Percentiles rank a stretch among this genome's conserved stretches.
Conservation (phyloP, 1,284 basidiomycete genomes). For the Sporisorium graminicola region DNA sequence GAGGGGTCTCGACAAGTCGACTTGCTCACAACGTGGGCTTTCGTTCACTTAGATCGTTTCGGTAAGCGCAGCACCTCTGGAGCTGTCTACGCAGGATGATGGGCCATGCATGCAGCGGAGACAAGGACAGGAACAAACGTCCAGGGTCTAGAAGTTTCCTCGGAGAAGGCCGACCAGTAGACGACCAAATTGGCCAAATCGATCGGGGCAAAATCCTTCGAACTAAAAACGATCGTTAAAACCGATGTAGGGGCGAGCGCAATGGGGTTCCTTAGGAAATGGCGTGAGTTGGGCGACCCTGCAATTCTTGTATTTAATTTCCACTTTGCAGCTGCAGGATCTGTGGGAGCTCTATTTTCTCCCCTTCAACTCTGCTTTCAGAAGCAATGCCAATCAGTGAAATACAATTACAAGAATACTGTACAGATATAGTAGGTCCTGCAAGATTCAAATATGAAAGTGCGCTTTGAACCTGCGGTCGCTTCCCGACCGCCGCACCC, state of each 20-base stretch:
- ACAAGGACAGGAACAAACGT: neutral
- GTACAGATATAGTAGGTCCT: no score
- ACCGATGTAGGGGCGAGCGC: neutral
- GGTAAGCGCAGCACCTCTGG: no score
- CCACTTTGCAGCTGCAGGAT: slow-evolving; percentile 11
- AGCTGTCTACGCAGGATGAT: no score
- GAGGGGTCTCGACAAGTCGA: neutral
- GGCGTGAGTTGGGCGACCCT: neutral
- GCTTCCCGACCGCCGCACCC: slow-evolving; percentile 2
- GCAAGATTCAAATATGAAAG: neutral
- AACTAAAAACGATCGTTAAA: neutral
- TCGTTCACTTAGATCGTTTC: no score
- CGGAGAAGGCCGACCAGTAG: slow-evolving; percentile 8
- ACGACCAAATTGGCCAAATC: no score
- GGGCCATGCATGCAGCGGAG: neutral
- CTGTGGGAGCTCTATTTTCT: neutral
- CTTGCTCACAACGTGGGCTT: no score
- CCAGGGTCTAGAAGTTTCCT: neutral
- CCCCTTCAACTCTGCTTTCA: no score
- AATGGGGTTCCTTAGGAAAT: neutral
- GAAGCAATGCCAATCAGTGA: no score
- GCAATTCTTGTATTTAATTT: neutral
- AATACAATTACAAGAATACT: no score
- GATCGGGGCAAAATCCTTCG: no score
- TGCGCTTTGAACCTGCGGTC: slow-evolving; percentile 5